Evolutionary conservation across 495 filamentous ascomycete species (phyloP).

Genomic region (Penicillium coffeae): DNA sequence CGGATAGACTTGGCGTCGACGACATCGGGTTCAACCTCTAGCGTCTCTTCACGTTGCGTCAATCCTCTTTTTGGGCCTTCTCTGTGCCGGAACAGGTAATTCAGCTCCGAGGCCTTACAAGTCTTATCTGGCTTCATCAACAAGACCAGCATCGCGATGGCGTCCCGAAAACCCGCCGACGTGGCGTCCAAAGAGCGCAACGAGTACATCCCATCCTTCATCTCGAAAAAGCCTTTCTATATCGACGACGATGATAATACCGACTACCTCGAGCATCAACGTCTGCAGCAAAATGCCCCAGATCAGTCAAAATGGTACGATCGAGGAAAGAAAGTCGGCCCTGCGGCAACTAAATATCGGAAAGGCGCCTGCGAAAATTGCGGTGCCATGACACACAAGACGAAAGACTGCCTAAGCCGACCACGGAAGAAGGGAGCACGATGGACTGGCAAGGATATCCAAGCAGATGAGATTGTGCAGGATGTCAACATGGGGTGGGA

Average conservation of each 20-base stretch:
- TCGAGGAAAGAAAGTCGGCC: slow-evolving; percentile 72
- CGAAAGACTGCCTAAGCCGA: slow-evolving; percentile 86
- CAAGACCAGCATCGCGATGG: not conserved
- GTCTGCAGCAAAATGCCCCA: slow-evolving; percentile 62
- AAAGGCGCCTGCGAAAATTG: slow-evolving; percentile 99
- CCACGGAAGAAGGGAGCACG: slow-evolving; percentile 87
- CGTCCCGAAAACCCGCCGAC: slow-evolving; percentile 49
- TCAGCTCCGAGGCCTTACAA: not conserved
- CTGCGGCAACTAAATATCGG: slow-evolving; percentile 90
- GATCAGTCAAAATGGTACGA: slow-evolving; percentile 86
- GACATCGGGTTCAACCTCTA: not conserved
- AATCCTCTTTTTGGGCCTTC: not conserved
- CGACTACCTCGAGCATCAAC: slow-evolving; percentile 97
- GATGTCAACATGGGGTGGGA: slow-evolving; percentile 89
- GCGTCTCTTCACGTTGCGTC: not conserved
- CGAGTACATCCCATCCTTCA: slow-evolving; percentile 98
- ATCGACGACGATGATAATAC: slow-evolving; percentile 74
- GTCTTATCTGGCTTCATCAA: slow-evolving; percentile 12
- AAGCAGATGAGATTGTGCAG: slow-evolving; percentile 85
- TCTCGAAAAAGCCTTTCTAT: slow-evolving; percentile 97
- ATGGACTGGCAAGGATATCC: slow-evolving; percentile 90
- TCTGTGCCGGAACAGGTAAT: not conserved
- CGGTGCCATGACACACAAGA: slow-evolving; percentile 93
- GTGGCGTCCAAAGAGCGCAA: slow-evolving; percentile 72
- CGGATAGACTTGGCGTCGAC: not conserved